phyloP scores from a whole-genome alignment of 2,329 filamentous ascomycete species.

The Cytospora piceae region DNA sequence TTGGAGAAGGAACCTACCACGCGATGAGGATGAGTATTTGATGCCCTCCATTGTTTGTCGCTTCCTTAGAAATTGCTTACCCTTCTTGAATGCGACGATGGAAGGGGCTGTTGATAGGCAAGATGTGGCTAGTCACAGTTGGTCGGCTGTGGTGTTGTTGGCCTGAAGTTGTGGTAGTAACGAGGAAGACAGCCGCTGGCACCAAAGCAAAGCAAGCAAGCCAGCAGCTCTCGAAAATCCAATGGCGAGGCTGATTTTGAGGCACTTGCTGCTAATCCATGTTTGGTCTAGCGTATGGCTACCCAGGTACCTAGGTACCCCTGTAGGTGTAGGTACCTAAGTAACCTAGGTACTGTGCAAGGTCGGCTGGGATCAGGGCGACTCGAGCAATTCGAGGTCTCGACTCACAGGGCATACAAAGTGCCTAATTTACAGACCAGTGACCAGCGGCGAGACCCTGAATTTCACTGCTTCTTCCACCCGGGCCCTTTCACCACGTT shows the following conservation, averaged over 20 bases:
- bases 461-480: background rate
- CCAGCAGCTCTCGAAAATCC: constrained; percentile 16
- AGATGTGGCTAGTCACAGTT: constrained; percentile 12
- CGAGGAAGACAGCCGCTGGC: constrained; percentile 20
- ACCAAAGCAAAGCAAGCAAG: constrained; percentile 10
- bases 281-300: constrained; percentile 34
- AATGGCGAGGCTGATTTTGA: constrained; percentile 47
- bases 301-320: background rate
- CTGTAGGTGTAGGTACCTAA: background rate
- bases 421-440: background rate
- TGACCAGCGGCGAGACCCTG: constrained; percentile 7
- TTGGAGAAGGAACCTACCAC: constrained; percentile 58
- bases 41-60: constrained; percentile 76
- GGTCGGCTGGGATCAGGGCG: background rate
- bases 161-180: background rate
- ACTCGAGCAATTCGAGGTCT: constrained; percentile 9
- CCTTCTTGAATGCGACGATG: constrained; percentile 16
- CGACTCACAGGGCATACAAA: background rate
- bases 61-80: background rate
- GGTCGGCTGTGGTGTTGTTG: constrained; percentile 6
- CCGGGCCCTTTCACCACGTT: background rate
- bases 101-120: constrained; percentile 20
- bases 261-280: constrained; percentile 35
- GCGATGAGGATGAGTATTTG: constrained; percentile 66
- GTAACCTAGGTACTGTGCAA: background rate